Evolutionary conservation across 2,329 filamentous ascomycete species (phyloP), one percentile per base, ranked within the genome.

Genomic region (Periconia sp.): DNA sequence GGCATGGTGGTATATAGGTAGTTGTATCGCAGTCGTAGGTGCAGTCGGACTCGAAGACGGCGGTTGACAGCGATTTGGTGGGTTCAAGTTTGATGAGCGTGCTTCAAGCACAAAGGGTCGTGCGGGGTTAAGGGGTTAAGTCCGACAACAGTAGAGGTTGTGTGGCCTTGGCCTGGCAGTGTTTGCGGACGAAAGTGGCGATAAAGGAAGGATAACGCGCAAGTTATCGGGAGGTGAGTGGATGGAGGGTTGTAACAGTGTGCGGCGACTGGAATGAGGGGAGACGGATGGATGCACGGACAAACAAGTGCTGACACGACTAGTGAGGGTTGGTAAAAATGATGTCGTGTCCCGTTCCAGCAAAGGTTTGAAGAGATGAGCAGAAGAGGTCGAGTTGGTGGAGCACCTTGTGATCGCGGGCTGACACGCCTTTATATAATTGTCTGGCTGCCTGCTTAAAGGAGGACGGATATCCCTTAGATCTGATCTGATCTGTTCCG

Each of bases 1-100:
- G 86, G 85, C 89, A 91, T 91, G 47, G 47, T 64, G 48, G 19
- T 47, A 20, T 46, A 7, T 23, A 31, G 31, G 10, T n/a, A n/a
- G 33, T n/a, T 37, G 33, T 37, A 19, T 33, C n/a, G 37, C 49
- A 50, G 47, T 45, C 17, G 19, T 8, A 27, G 23, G 3, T 8
- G 23, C 33, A 37, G 33, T 37, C 15, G 33, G 33, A 14, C 11
- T 37, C 33, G 33, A 37, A 13, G 33, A 37, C 33, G 15, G 33
- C 15, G 33, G 33, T 37, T n/a, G 33, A 33, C 31, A 33, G 31
- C 31, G 8, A 14, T n/a, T n/a, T n/a, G n/a, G n/a, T n/a, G n/a
- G n/a, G n/a, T n/a, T 33, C 31, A 33, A 33, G 31, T 33, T 33
- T n/a, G n/a, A 33, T 14, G 14, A 33, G 31, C 31, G 31, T 33